Conservation (phyloP, 163 green algal species). For the Chlorella variabilis region DNA sequence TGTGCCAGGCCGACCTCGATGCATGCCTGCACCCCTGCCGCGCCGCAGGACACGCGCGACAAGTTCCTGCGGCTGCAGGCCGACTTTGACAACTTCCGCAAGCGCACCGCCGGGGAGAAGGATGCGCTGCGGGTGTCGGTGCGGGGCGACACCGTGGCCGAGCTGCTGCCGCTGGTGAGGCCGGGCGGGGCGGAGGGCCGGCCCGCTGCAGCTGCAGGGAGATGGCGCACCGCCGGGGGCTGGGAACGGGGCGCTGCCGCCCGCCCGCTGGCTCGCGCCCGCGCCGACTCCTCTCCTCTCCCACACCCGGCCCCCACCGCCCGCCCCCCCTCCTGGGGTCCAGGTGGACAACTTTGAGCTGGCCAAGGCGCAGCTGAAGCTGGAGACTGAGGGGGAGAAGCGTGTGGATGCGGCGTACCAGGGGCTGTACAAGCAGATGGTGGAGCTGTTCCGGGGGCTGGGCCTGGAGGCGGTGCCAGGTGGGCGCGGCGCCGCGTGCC, state of each 20-base stretch:
- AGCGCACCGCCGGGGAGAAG: slow-evolving; percentile 80
- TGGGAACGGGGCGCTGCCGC: no score
- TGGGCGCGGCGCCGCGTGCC: background rate
- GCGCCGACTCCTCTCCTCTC: no score
- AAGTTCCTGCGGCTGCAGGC: slow-evolving; percentile 91
- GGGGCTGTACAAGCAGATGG: slow-evolving; percentile 95
- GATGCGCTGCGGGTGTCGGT: slow-evolving; percentile 56
- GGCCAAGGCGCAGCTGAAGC: slow-evolving; percentile 75
- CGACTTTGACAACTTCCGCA: slow-evolving; percentile 99
- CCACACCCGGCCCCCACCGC: no score
- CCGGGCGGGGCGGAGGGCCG: no score
- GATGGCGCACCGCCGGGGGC: no score
- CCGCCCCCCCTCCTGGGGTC: no score
- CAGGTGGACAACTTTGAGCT: slow-evolving; percentile 98
- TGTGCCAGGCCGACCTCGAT: no score
- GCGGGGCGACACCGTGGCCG: slow-evolving; percentile 77
- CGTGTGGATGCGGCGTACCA: slow-evolving; percentile 95
- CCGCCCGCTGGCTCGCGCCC: no score
- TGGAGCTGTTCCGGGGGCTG: slow-evolving; percentile 82
- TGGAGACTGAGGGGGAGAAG: slow-evolving; percentile 88
- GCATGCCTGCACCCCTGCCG: no score
- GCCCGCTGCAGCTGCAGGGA: no score
- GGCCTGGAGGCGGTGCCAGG: slow-evolving; percentile 32
- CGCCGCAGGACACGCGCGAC: slow-evolving; percentile 55
- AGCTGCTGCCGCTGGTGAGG: slow-evolving; percentile 66